Conservation (phyloP, 352 stramenopile genomes). For the Phytophthora uliginosa region DNA sequence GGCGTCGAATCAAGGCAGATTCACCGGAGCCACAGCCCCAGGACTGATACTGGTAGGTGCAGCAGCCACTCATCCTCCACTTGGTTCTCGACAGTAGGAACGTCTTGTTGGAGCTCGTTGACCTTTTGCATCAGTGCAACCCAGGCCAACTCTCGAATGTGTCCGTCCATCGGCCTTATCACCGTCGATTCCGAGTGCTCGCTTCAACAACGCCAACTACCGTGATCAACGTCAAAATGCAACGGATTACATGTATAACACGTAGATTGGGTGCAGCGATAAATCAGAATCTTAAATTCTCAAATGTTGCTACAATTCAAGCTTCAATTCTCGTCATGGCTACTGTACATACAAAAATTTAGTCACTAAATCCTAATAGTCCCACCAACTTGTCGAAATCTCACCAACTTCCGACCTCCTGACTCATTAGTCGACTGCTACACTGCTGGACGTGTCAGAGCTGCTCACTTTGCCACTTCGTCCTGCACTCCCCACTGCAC, state of each 20-base stretch:
- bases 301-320: background rate
- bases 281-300: background rate
- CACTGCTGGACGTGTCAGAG: slow-evolving; percentile 4
- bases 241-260: background rate
- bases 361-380: background rate
- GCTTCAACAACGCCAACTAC: background rate
- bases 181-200: too few species aligned
- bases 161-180: too few species aligned
- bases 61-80: too few species aligned
- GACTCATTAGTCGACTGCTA: background rate
- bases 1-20: too few species aligned
- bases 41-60: too few species aligned
- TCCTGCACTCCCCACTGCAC: slow-evolving; percentile 10
- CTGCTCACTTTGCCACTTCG: background rate
- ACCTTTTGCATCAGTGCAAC: too few species aligned
- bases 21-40: too few species aligned
- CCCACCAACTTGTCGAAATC: background rate
- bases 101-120: too few species aligned
- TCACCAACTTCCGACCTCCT: background rate
- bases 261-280: background rate
- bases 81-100: too few species aligned
- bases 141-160: too few species aligned
- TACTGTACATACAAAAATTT: background rate
- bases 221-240: background rate
- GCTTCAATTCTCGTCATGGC: background rate